Evolutionary conservation across 2,329 filamentous ascomycete species (phyloP), one percentile per base, ranked within the genome.

Genomic region (Teratosphaeria gauchensis): DNA sequence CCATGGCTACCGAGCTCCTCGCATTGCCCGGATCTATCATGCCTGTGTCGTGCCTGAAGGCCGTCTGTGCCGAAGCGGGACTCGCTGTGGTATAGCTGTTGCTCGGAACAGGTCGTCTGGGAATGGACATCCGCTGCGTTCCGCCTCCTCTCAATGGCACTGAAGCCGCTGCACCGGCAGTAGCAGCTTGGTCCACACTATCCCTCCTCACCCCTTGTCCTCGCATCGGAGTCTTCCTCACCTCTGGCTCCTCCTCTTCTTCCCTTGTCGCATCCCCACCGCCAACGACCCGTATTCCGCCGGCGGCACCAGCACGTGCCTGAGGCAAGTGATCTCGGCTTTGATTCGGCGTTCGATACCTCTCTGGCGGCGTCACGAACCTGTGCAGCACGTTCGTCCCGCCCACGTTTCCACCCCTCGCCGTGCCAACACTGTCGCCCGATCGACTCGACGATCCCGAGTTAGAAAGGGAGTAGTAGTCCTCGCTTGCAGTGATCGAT

Each of bases 381-480:
- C 70, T 65, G 56, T 63, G 65, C 59, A 71, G 69, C 48, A 65
- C 65, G 19, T 65, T 63, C 6, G 33, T 12, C 16, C 51, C 48
- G 28, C n/a, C 19, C 19, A 48, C 54, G 11, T 16, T 21, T 1
- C 31, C 30, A 9, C n/a, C 51, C 30, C 35, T 33, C 14, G 30
- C 30, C 60, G 61, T 53, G 60, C 64, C 55, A 30, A 54, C 33
- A 58, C 57, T 46, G 46, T 57, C 54, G 35, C 58, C 56, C 38
- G 58, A 61, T 58, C 62, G 57, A 56, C 65, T 63, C 63, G 62
- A 66, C 62, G 67, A 72, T 67, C 69, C 57, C 19, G 64, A 60
- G 56, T 73, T 74, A 51, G 75, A 76, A 58, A 78, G 68, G 59
- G 76, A 78, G 69, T 77, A 79, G 72, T 78, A 80, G 67, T 78